These are phyloP conservation scores for Fraxinus floribunda DNA, from an alignment of 305 asterid genomes.

Conservation along the genomic window DNA sequence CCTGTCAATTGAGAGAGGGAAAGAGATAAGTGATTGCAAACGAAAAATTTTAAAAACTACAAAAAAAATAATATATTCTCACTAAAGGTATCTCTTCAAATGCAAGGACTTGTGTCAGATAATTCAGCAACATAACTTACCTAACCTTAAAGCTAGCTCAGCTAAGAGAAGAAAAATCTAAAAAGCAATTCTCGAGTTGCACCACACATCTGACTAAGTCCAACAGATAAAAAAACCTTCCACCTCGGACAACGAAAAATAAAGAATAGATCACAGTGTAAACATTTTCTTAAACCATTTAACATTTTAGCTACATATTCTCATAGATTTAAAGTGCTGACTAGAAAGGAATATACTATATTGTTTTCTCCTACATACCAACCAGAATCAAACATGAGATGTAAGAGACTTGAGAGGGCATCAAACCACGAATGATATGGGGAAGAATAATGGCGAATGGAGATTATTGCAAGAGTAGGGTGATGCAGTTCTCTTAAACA, in stretches of 20 bases:
- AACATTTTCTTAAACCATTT: background rate
- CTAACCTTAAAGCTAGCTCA: constrained; percentile 6
- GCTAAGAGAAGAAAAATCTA: constrained; percentile 3
- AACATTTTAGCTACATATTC: background rate
- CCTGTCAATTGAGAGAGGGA: constrained; percentile 49
- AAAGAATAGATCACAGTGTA: background rate
- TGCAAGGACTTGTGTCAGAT: constrained; percentile 6
- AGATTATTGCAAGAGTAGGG: background rate
- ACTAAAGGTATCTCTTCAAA: constrained; percentile 3
- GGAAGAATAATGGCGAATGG: background rate
- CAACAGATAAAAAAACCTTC: background rate
- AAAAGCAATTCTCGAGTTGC: constrained; percentile 5
- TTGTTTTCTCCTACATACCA: background rate
- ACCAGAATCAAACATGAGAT: background rate
- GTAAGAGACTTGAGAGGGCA: background rate
- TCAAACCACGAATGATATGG: background rate
- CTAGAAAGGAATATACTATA: background rate
- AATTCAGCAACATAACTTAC: constrained; percentile 13
- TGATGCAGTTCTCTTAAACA: background rate
- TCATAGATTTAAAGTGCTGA: background rate
- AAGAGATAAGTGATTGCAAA: constrained; percentile 22
- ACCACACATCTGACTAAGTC: background rate
- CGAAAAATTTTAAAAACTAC: background rate
- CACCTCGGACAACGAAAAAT: background rate
- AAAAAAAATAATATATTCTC: background rate